Conservation (phyloP, 768 basidiomycete genomes). For the Kwoniella sp. region DNA sequence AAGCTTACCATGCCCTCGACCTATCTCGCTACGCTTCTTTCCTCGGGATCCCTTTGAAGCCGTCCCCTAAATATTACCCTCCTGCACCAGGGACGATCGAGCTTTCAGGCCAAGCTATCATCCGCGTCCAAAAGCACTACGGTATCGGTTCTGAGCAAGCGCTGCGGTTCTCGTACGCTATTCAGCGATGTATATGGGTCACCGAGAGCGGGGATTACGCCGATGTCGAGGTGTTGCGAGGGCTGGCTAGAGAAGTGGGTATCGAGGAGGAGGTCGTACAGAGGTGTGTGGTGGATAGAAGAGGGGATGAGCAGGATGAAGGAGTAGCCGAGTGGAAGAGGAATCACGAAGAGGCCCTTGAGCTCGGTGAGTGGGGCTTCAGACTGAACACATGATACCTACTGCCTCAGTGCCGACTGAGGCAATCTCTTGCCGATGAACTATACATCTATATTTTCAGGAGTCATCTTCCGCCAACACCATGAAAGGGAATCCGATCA, state of each 20-base stretch:
- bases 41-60: constrained; percentile 23
- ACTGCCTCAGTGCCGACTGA: too few relatives aligned
- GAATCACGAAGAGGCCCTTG: constrained; percentile 37
- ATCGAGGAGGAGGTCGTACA: constrained; percentile 26
- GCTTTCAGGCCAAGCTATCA: constrained; percentile 37
- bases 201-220: constrained; percentile 40
- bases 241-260: constrained; percentile 27
- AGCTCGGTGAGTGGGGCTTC: constrained; percentile 40
- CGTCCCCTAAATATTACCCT: constrained; percentile 39
- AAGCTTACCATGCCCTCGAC: constrained; percentile 47
- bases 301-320: constrained; percentile 27
- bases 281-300: constrained; percentile 27
- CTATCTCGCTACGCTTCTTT: constrained; percentile 30
- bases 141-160: constrained; percentile 33
- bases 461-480: too few relatives aligned
- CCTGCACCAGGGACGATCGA: constrained; percentile 32
- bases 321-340: constrained; percentile 33
- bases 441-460: too few relatives aligned
- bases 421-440: too few relatives aligned
- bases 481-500: neutral
- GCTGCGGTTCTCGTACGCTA: constrained; percentile 28
- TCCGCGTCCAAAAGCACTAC: constrained; percentile 33
- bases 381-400: too few relatives aligned
- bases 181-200: constrained; percentile 44
- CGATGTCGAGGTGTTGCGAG: constrained; percentile 24